Evolutionary conservation across 441 rosid genomes (phyloP).

Genomic region (Cnidoscolus chayamansa): DNA sequence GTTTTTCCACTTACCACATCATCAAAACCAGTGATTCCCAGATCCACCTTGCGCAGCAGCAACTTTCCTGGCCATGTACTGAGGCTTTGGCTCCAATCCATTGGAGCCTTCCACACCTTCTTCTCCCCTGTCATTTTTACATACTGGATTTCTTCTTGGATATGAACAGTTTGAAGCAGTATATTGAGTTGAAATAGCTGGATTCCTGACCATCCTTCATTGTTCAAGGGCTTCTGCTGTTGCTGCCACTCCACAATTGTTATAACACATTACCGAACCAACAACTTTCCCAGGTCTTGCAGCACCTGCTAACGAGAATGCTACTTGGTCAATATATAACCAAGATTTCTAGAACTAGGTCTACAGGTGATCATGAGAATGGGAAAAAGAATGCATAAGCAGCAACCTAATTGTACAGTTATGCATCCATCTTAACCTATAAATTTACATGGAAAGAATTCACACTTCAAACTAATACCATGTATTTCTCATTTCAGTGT

Average conservation of each 20-base stretch:
- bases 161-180: slow-evolving; percentile 44
- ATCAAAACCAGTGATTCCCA: slow-evolving; percentile 72
- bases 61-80: slow-evolving; percentile 74
- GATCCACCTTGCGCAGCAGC: slow-evolving; percentile 79
- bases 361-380: background rate
- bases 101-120: slow-evolving; percentile 65
- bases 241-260: slow-evolving; percentile 64
- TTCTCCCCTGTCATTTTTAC: slow-evolving; percentile 67
- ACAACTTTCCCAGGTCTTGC: slow-evolving; percentile 88
- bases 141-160: slow-evolving; percentile 60
- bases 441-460: background rate
- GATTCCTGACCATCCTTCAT: slow-evolving; percentile 64
- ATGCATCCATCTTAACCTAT: background rate
- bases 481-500: background rate
- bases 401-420: background rate
- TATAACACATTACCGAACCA: slow-evolving; percentile 73
- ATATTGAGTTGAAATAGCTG: slow-evolving; percentile 53
- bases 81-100: slow-evolving; percentile 78
- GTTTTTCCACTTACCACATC: background rate
- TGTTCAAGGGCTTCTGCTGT: slow-evolving; percentile 71
- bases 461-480: background rate
- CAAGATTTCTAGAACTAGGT: background rate
- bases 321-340: slow-evolving; percentile 5
- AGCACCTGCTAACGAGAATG: slow-evolving; percentile 50
- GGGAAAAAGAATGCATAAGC: background rate